Evolutionary conservation across 192 early-diverging fungal species (phyloP).

Genomic region (Podila clonocystis): DNA sequence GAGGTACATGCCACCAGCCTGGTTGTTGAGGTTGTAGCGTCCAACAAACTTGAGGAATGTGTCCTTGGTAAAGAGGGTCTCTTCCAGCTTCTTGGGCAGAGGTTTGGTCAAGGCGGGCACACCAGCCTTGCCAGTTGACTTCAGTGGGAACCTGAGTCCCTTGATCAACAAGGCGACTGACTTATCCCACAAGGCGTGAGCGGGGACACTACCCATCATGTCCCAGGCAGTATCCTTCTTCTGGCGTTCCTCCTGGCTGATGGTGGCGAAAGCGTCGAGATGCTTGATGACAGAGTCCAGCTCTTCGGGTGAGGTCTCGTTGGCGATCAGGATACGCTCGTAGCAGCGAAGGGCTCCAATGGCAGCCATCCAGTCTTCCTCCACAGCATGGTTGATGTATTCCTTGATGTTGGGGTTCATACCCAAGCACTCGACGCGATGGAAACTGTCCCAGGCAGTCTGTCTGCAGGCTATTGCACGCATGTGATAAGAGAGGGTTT

Average conservation of each 20-base stretch:
- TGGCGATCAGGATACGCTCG: slow-evolving; percentile 56
- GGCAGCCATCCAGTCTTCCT: slow-evolving; percentile 57
- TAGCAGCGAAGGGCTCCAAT: slow-evolving; percentile 61
- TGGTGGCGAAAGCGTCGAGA: slow-evolving; percentile 65
- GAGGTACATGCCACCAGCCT: slow-evolving; percentile 68
- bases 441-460: slow-evolving; percentile 59
- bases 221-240: slow-evolving; percentile 67
- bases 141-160: slow-evolving; percentile 59
- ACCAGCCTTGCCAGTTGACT: slow-evolving; percentile 43
- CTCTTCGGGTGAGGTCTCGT: slow-evolving; percentile 54
- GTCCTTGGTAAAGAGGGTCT: slow-evolving; percentile 61
- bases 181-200: slow-evolving; percentile 54
- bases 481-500: not conserved
- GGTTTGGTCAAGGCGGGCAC: slow-evolving; percentile 52
- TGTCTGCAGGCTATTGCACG: slow-evolving; percentile 42
- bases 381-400: slow-evolving; percentile 54
- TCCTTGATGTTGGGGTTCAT: slow-evolving; percentile 54
- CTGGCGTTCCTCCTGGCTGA: slow-evolving; percentile 62
- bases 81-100: slow-evolving; percentile 54
- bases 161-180: slow-evolving; percentile 52
- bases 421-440: slow-evolving; percentile 54
- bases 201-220: slow-evolving; percentile 56
- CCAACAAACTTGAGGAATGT: slow-evolving; percentile 66
- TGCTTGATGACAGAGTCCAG: slow-evolving; percentile 53
- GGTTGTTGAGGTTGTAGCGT: slow-evolving; percentile 71